Base-by-base conservation (phyloP, 495 filamentous ascomycete genomes). In the Penicillium roqueforti region DNA sequence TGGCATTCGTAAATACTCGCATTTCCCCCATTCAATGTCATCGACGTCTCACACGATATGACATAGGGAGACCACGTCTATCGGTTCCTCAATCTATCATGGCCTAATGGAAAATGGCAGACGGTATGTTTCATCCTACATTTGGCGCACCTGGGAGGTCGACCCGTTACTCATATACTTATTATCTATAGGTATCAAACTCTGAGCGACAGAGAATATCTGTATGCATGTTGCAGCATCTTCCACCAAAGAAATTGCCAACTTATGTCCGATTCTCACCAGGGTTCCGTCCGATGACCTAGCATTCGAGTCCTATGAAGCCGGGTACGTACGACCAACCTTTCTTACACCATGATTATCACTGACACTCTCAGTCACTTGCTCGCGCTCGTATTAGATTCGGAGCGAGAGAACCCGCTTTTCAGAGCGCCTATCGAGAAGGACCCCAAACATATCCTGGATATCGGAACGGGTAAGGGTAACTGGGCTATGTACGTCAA, bases 401-500 rank as follows among this genome's bases (percentile, higher is more conserved):
- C 39, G 4, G 37, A 43, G 0, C 7, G n/a, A 13, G 25, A 32
- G 6, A 52, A 52, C 20, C 50, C 50, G 13, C 28, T 52, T 3
- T 52, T 52, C 14, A 18, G n/a, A 10, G 26, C 50, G 2, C 50
- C 50, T 5, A 22, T 52, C 18, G 37, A 16, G 3, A 23, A 29
- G 8, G 20, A 29, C 29, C 37, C 18, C 10, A 5, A 49, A 6
- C 9, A 57, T 18, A 54, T 54, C 14, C 51, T 57, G 1, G 55
- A 57, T 13, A 34, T 54, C 10, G 51, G 55, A 6, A 57, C 55
- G 6, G 55, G 55, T 6, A 36, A 51, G 28, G 59, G 57, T 14
- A 18, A 29, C 6, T 59, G 61, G 56, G 59, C 61, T 11, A 48
- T 56, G 48, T 65, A 57, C 11, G 55, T 51, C n/a, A 23, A 13